Evolutionary conservation across 805 yeast genomes (phyloP).

Genomic region (Wickerhamomyces subpelliculosus): DNA sequence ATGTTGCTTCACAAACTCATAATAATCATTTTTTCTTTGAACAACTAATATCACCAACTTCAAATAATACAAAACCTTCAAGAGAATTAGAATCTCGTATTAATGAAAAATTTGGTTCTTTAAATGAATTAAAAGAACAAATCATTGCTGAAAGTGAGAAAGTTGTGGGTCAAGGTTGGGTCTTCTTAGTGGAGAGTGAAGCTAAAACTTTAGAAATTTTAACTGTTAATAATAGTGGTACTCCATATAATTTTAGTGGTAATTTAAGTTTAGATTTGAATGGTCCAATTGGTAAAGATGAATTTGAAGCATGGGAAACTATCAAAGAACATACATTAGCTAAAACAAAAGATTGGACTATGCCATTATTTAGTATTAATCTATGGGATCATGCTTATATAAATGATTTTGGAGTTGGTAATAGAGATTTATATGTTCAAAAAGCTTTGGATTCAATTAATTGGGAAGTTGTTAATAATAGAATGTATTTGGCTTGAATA

Average conservation of each 20-base stretch:
- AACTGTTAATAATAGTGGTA: constrained; percentile 64
- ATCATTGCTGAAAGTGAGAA: constrained; percentile 18
- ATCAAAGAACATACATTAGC: constrained; percentile 34
- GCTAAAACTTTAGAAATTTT: constrained; percentile 50
- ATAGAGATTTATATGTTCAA: constrained; percentile 63
- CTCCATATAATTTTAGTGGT: constrained; percentile 65
- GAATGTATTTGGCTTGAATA: constrained; percentile 22
- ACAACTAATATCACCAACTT: constrained; percentile 34
- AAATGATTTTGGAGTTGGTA: constrained; percentile 73
- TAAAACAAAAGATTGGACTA: constrained; percentile 48
- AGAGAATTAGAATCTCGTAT: constrained; percentile 29
- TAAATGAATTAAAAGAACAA: constrained; percentile 11
- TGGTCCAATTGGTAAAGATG: constrained; percentile 55
- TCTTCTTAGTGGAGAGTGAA: constrained; percentile 61
- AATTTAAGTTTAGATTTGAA: constrained; percentile 73
- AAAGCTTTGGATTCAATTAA: constrained; percentile 74
- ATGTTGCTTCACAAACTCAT: constrained; percentile 84
- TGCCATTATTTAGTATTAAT: constrained; percentile 73
- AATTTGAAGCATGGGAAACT: constrained; percentile 37
- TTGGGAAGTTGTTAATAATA: constrained; percentile 66
- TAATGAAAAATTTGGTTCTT: constrained; percentile 29
- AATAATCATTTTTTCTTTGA: constrained; percentile 87
- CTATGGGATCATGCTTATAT: constrained; percentile 90
- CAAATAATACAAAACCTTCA: constrained; percentile 26
- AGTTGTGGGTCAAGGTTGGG: constrained; percentile 61